Base-by-base conservation (phyloP, 495 filamentous ascomycete species). In the Cladorrhinum samala region DNA sequence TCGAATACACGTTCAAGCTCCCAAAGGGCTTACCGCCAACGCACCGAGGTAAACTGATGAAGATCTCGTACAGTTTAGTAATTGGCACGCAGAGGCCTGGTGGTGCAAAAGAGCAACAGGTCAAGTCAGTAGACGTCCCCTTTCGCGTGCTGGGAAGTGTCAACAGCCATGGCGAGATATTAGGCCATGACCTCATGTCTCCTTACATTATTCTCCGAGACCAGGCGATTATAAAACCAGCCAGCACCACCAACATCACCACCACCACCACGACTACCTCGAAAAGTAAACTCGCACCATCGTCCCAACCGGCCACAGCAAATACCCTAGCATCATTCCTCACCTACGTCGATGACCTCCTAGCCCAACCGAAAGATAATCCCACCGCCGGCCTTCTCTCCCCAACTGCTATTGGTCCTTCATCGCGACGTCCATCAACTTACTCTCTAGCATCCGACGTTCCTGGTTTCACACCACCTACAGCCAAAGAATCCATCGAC, bases 131-230 rank as follows among this genome's bases (percentile, higher is more conserved):
- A 23, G 91, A 95, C 52, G 77, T 96, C 23, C 93, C 94, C 2
- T 97, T 98, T 64, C 84, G 91, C n/a, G 88, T 98, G 2, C 83
- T 96, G 24, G 89, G 90, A 30, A 86, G 89, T 53, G 89, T 95
- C 30, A 93, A 92, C 72, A 82, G 59, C 50, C 68, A 80, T 53
- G 78, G 78, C 23, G 78, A 82, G 70, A 80, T 80, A 20, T 68
- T 80, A 2, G 78, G 76, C 4, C 93, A 98, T 63, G 90, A 98
- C 66, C 74, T 98, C 20, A 94, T 96, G 86, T 82, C 84, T 18
- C 93, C 93, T 0, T 93, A 96, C 67, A 88, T 96, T 41, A 77
- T 97, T 50, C 80, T 98, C 40, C 84, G 87, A 27, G 91, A 95
- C 58, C 83, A 88, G 68, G 93, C 93, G 3, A 74, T 72, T n/a